phyloP scores from a whole-genome alignment of 331 rosid genomes.

The Arachis monticola region DNA sequence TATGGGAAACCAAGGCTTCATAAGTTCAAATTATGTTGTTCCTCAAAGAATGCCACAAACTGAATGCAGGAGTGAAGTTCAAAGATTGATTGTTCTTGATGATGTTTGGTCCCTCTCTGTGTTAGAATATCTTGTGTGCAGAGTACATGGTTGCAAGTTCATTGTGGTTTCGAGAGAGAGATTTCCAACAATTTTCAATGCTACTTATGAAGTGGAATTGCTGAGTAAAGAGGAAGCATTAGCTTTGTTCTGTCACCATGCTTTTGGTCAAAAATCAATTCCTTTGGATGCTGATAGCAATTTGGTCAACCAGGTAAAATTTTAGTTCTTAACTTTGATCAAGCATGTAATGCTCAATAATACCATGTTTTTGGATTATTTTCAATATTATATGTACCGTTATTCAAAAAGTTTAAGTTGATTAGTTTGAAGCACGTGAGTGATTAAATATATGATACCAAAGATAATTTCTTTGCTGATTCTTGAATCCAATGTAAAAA shows the following conservation, averaged over 20 bases:
- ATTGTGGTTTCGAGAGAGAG: constrained; percentile 75
- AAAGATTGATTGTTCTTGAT: constrained; percentile 67
- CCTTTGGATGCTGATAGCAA: constrained; percentile 60
- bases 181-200: constrained; percentile 49
- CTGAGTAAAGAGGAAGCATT: constrained; percentile 69
- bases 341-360: background rate
- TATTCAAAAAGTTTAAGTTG: too few species aligned
- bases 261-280: constrained; percentile 80
- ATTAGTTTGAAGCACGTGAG: too few species aligned
- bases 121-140: constrained; percentile 61
- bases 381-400: too few species aligned
- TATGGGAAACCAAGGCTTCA: constrained; percentile 57
- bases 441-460: too few species aligned
- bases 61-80: constrained; percentile 40
- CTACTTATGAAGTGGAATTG: constrained; percentile 71
- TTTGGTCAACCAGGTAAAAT: constrained; percentile 79
- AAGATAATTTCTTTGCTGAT: constrained; percentile 1
- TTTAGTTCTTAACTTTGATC: background rate
- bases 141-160: constrained; percentile 65
- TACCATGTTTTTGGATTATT: background rate
- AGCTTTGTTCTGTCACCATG: constrained; percentile 85
- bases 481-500: background rate
- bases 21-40: constrained; percentile 46
- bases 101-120: constrained; percentile 76
- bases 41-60: constrained; percentile 54